A percentile compares a stretch with the other conserved stretches of the same genome.
Conservation (phyloP, 495 filamentous ascomycete genomes). For the Neurospora terricola region DNA sequence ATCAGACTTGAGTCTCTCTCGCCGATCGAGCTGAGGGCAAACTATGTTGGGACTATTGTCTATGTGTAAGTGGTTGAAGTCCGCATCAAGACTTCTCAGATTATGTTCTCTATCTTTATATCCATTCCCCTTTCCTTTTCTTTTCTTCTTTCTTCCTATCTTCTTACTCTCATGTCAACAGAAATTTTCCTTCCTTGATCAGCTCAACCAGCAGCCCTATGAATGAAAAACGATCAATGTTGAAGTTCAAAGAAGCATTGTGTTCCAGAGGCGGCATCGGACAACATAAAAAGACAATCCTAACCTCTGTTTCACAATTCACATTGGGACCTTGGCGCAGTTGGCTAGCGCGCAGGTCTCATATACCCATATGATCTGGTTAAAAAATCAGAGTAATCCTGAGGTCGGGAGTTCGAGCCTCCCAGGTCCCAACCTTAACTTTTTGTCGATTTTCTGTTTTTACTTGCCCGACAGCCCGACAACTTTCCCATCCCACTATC, state of each 20-base stretch:
- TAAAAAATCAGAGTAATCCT: constrained; percentile 10
- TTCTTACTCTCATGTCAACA: neutral
- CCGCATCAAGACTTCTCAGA: neutral
- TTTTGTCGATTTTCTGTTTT: neutral
- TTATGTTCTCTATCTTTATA: neutral
- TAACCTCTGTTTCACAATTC: neutral
- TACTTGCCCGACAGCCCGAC: neutral
- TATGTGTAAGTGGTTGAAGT: neutral
- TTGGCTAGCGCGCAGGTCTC: constrained; percentile 14
- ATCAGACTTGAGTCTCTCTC: neutral
- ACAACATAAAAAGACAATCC: neutral
- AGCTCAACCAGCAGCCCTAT: too few relatives aligned
- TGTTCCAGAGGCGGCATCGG: neutral
- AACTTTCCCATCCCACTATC: neutral
- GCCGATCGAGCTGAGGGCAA: neutral
- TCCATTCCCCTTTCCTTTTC: neutral
- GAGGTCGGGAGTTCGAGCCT: constrained; percentile 16
- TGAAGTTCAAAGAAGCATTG: neutral
- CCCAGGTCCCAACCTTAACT: constrained; percentile 7
- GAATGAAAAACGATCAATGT: neutral
- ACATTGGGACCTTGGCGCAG: constrained; percentile 9
- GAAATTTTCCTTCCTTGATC: neutral
- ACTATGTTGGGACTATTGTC: neutral
- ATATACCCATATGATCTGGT: constrained; percentile 10
- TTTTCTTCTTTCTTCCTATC: neutral